A percentile compares a stretch with the other conserved stretches of the same genome.
These are phyloP conservation scores for Fusarium denticulatum DNA, from an alignment of 2,329 filamentous ascomycete genomes.

Conservation along the genomic window DNA sequence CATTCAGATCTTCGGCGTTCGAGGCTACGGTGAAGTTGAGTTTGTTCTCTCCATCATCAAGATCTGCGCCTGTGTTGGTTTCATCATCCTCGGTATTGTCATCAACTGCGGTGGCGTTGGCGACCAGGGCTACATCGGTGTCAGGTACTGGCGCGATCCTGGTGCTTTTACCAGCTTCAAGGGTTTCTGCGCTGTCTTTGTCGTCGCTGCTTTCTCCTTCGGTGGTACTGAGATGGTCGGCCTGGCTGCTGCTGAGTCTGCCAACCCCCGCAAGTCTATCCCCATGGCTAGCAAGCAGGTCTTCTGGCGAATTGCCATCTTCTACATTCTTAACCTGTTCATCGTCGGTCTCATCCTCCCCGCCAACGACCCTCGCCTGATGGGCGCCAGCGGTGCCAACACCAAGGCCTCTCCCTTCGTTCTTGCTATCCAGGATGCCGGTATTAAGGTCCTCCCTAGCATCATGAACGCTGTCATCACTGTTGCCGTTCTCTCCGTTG, in stretches of 20 bases:
- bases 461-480: slow-evolving; percentile 96
- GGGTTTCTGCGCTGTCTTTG: slow-evolving; percentile 79
- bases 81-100: slow-evolving; percentile 83
- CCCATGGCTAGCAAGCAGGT: slow-evolving; percentile 92
- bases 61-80: slow-evolving; percentile 70
- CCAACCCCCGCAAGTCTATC: slow-evolving; percentile 80
- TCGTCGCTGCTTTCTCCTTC: slow-evolving; percentile 78
- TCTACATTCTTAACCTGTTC: slow-evolving; percentile 86
- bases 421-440: slow-evolving; percentile 86
- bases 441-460: slow-evolving; percentile 82
- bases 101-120: slow-evolving; percentile 84
- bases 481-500: slow-evolving; percentile 88
- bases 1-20: slow-evolving; percentile 90
- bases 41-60: slow-evolving; percentile 90
- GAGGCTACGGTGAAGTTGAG: slow-evolving; percentile 89
- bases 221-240: slow-evolving; percentile 81
- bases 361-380: slow-evolving; percentile 72
- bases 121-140: slow-evolving; percentile 80
- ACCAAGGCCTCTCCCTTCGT: slow-evolving; percentile 89
- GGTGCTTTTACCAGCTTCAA: slow-evolving; percentile 88
- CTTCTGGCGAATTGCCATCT: slow-evolving; percentile 92
- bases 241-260: slow-evolving; percentile 79
- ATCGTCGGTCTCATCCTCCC: slow-evolving; percentile 86
- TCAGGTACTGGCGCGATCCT: slow-evolving; percentile 77
- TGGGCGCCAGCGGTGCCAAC: slow-evolving; percentile 67